Conservation (phyloP, 345 rosid species). For the Brassica rapa region DNA sequence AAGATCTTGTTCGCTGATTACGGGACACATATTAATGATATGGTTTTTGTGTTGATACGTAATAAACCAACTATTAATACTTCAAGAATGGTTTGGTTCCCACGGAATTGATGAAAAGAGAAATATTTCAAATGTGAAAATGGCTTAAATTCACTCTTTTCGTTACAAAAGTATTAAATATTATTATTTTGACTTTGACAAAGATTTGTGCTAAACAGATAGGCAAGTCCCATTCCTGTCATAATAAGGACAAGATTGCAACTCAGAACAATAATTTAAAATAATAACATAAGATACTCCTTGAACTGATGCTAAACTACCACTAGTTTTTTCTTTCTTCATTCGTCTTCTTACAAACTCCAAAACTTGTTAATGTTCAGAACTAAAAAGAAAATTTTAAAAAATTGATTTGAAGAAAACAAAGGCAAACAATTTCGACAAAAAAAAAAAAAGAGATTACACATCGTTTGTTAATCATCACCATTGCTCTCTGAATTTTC, state of each 20-base stretch:
- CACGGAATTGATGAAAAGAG: neutral
- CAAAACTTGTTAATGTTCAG: slow-evolving; percentile 10
- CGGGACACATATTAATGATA: slow-evolving; percentile 12
- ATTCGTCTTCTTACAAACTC: slow-evolving; percentile 1
- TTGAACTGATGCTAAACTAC: neutral
- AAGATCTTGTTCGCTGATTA: slow-evolving; percentile 11
- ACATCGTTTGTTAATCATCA: slow-evolving; percentile 13
- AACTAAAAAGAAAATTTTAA: too few relatives aligned
- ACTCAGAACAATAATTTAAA: slow-evolving; percentile 6
- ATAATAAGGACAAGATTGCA: slow-evolving; percentile 18
- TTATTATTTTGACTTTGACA: slow-evolving; percentile 1
- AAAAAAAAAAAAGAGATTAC: neutral
- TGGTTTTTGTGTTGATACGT: neutral
- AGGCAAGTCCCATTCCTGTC: slow-evolving; percentile 26
- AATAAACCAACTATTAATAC: neutral
- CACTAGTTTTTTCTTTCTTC: neutral
- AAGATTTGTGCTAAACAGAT: slow-evolving; percentile 25
- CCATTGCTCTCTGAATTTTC: neutral
- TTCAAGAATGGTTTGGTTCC: neutral
- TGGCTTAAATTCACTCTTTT: neutral
- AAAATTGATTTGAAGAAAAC: too few relatives aligned
- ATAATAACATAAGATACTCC: neutral
- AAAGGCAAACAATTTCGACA: neutral
- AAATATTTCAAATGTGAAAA: neutral
- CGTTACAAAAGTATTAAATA: neutral